Percentiles rank a stretch among this genome's conserved stretches.
These are phyloP conservation scores for Lactarius sp. DNA, from an alignment of 768 basidiomycete genomes.

Conservation along the genomic window DNA sequence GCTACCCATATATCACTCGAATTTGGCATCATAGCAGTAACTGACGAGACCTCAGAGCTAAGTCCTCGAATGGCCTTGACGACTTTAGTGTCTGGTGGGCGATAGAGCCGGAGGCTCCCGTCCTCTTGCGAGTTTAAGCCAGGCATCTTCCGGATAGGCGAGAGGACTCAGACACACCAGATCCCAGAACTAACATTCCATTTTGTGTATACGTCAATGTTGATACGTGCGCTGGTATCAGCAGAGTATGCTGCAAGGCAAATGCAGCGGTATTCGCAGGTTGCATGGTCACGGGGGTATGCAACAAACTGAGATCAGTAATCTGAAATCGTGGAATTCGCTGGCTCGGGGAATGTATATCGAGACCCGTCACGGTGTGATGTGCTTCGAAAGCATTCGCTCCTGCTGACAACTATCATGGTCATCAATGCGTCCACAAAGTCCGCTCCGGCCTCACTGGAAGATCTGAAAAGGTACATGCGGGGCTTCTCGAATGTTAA, in stretches of 20 bases:
- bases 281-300: background rate
- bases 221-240: slow-evolving; percentile 49
- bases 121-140: slow-evolving; percentile 47
- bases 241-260: slow-evolving; percentile 28
- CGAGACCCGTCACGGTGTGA: background rate
- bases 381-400: too few relatives aligned
- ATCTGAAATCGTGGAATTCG: background rate
- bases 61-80: slow-evolving; percentile 24
- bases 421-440: slow-evolving; percentile 30
- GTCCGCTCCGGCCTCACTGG: slow-evolving; percentile 46
- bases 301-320: background rate
- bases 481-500: slow-evolving; percentile 79
- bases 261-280: background rate
- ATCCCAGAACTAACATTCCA: slow-evolving; percentile 53
- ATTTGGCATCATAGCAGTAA: slow-evolving; percentile 41
- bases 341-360: background rate
- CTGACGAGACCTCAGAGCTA: slow-evolving; percentile 56
- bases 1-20: slow-evolving; percentile 55
- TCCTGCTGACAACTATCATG: slow-evolving; percentile 12
- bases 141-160: background rate
- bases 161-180: slow-evolving; percentile 39
- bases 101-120: slow-evolving; percentile 25
- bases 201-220: slow-evolving; percentile 47
- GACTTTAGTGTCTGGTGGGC: slow-evolving; percentile 17
- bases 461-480: slow-evolving; percentile 55